Evolutionary conservation across 202 grass and related monocot species (phyloP).

Genomic region (Carex arenaria): DNA sequence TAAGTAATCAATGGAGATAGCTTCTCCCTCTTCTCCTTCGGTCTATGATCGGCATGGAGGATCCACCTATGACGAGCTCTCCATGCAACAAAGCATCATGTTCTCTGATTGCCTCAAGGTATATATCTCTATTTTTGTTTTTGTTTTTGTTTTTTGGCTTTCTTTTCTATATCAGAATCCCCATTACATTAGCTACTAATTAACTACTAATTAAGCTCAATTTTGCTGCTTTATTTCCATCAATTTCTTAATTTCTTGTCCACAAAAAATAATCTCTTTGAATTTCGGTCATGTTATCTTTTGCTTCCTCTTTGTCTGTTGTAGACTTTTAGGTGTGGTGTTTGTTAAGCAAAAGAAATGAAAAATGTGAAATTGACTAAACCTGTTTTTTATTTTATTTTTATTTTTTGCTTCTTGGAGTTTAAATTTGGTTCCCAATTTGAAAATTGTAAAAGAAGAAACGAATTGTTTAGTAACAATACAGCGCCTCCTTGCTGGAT

Average conservation of each 20-base stretch:
- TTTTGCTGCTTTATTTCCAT: neutral
- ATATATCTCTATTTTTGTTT: neutral
- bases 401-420: neutral
- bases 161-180: neutral
- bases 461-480: neutral
- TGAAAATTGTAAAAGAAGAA: neutral
- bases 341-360: neutral
- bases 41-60: neutral
- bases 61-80: conserved; percentile 49
- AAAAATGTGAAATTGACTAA: neutral
- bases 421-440: neutral
- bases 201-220: neutral
- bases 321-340: neutral
- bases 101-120: conserved; percentile 87
- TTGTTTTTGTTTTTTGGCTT: neutral
- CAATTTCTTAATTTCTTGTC: neutral
- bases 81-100: conserved; percentile 50
- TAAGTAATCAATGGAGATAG: conserved; percentile 11
- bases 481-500: neutral
- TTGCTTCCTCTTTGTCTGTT: neutral
- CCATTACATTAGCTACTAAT: neutral
- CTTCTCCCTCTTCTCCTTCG: conserved; percentile 4
- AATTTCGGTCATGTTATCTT: neutral
- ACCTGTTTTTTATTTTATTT: neutral
- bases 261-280: neutral